A percentile compares a stretch with the other conserved stretches of the same genome.
Evolutionary conservation across 352 stramenopile species (phyloP).

Genomic region (Phytophthora pistaciae): DNA sequence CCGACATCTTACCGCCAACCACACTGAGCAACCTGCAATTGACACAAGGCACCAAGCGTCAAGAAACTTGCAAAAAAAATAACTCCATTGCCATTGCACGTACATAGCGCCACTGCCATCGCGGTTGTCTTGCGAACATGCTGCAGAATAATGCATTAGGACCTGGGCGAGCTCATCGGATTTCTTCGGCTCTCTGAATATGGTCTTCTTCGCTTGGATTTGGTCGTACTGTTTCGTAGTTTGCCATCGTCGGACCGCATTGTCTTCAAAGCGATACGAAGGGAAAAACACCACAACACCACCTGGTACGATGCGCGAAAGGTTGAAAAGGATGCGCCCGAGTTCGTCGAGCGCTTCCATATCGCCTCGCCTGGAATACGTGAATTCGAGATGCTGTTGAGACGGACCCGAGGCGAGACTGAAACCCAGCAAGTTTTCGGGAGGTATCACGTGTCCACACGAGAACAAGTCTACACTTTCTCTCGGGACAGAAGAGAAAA

Average conservation of each 20-base stretch:
- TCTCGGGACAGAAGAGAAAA: slow-evolving; percentile 89
- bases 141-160: slow-evolving; percentile 86
- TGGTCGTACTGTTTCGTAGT: slow-evolving; percentile 79
- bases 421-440: slow-evolving; percentile 90
- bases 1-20: slow-evolving; percentile 99
- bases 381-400: slow-evolving; percentile 95
- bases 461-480: slow-evolving; percentile 95
- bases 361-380: slow-evolving; percentile 81
- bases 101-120: slow-evolving; percentile 63
- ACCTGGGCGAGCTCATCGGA: slow-evolving; percentile 93
- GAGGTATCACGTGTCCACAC: slow-evolving; percentile 98
- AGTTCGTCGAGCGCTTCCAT: slow-evolving; percentile 94
- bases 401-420: slow-evolving; percentile 84
- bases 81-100: background rate
- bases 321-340: slow-evolving; percentile 93
- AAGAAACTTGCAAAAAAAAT: background rate
- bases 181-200: slow-evolving; percentile 96
- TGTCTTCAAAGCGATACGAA: slow-evolving; percentile 97
- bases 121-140: slow-evolving; percentile 47
- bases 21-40: slow-evolving; percentile 93
- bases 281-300: slow-evolving; percentile 99
- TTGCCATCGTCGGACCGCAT: slow-evolving; percentile 90
- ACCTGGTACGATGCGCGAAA: slow-evolving; percentile 91
- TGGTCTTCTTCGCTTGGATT: slow-evolving; percentile 89
- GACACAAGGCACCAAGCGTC: background rate